Percentiles rank a stretch among this genome's conserved stretches.
Evolutionary conservation across 1,284 basidiomycete genomes (phyloP).

Genomic region (Ustilago vetiveriae): DNA sequence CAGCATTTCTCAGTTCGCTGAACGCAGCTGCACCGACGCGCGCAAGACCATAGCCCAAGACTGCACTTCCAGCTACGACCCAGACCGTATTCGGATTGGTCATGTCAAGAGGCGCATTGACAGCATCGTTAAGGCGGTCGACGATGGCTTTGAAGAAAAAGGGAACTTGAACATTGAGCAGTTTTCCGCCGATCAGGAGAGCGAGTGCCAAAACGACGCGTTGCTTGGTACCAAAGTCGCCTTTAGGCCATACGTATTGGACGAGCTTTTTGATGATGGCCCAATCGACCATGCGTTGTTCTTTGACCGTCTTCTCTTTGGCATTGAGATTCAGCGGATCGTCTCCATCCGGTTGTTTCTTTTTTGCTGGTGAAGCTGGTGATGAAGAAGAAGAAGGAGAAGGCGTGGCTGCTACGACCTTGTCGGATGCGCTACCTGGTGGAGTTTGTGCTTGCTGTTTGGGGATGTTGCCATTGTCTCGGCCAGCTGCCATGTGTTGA

Average conservation of each 20-base stretch:
- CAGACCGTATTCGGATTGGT: constrained; percentile 83
- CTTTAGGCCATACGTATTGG: constrained; percentile 73
- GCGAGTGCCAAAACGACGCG: constrained; percentile 85
- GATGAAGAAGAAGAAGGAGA: not conserved
- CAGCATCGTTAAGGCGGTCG: constrained; percentile 78
- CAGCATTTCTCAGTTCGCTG: constrained; percentile 90
- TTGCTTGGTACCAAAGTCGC: constrained; percentile 70
- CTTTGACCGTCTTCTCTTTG: constrained; percentile 35
- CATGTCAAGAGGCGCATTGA: constrained; percentile 73
- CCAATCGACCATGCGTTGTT: constrained; percentile 69
- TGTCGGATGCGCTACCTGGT: constrained; percentile 16
- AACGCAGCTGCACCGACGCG: constrained; percentile 89
- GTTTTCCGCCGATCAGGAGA: constrained; percentile 85
- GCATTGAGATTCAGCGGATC: constrained; percentile 56
- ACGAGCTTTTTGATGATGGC: constrained; percentile 72
- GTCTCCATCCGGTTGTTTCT: constrained; percentile 48
- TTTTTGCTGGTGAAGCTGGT: not conserved
- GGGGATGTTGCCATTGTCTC: not conserved
- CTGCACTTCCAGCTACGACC: constrained; percentile 86
- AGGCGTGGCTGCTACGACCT: constrained; percentile 14
- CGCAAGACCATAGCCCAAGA: constrained; percentile 91
- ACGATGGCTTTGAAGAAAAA: constrained; percentile 93
- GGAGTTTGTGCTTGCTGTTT: constrained; percentile 1
- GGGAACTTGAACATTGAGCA: constrained; percentile 96
- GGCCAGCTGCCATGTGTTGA: constrained; percentile 26